Evolutionary conservation across 768 basidiomycete species (phyloP).

Genomic region (Podaxis sp.): DNA sequence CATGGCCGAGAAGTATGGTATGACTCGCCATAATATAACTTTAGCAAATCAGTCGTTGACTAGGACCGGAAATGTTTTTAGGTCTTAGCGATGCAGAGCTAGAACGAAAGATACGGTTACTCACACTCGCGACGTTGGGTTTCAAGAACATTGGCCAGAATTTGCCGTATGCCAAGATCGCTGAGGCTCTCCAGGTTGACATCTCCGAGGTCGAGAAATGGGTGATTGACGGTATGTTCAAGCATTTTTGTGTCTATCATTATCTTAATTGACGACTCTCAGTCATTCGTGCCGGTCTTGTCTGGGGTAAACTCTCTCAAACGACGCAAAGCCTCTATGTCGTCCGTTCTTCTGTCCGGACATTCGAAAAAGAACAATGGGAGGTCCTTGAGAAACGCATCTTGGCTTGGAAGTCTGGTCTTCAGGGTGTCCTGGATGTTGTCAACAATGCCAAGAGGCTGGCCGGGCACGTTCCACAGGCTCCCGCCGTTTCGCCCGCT

Average conservation of each 20-base stretch:
- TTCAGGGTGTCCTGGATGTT: slow-evolving; percentile 67
- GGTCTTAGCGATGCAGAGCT: slow-evolving; percentile 56
- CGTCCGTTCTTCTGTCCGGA: slow-evolving; percentile 67
- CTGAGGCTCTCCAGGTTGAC: slow-evolving; percentile 61
- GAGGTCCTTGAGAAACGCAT: slow-evolving; percentile 69
- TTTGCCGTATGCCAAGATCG: slow-evolving; percentile 67
- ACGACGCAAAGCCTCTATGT: slow-evolving; percentile 69
- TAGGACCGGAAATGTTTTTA: slow-evolving; percentile 22
- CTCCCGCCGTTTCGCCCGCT: slow-evolving; percentile 18
- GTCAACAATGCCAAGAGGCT: slow-evolving; percentile 53
- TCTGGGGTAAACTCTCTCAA: slow-evolving; percentile 83
- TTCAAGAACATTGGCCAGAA: slow-evolving; percentile 72
- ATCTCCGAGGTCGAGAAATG: slow-evolving; percentile 72
- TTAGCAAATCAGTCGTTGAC: background rate
- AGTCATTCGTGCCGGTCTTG: slow-evolving; percentile 79
- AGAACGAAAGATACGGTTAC: slow-evolving; percentile 75
- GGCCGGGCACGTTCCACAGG: slow-evolving; percentile 30
- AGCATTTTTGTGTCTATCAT: background rate
- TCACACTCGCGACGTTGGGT: slow-evolving; percentile 73
- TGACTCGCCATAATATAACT: slow-evolving; percentile 18
- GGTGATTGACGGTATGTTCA: slow-evolving; percentile 73
- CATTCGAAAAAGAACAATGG: slow-evolving; percentile 80
- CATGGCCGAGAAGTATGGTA: slow-evolving; percentile 55
- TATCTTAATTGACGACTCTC: slow-evolving; percentile 1
- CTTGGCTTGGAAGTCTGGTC: slow-evolving; percentile 71